Evolutionary conservation across 768 basidiomycete genomes (phyloP).

Genomic region (Kwoniella heveanensis): DNA sequence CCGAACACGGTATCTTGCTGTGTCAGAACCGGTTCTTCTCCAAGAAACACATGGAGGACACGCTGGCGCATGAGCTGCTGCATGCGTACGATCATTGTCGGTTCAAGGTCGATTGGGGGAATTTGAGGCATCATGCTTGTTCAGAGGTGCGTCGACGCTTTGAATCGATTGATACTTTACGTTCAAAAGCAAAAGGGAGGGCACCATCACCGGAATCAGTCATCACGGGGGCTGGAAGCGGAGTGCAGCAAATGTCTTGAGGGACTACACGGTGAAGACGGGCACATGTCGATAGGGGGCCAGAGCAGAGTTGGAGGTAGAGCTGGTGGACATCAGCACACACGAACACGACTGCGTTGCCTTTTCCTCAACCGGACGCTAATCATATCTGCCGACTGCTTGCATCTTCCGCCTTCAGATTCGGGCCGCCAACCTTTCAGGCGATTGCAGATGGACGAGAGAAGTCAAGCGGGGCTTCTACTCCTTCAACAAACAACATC

Average conservation of each 20-base stretch:
- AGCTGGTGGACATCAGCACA: no score
- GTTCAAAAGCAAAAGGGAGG: no score
- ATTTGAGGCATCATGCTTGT: conserved; percentile 92
- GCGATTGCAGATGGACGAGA: conserved; percentile 84
- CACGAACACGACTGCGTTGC: no score
- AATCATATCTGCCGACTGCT: no score
- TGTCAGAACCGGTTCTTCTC: conserved; percentile 81
- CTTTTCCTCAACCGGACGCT: no score
- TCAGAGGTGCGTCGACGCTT: conserved; percentile 83
- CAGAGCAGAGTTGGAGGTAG: no score
- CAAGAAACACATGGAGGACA: conserved; percentile 88
- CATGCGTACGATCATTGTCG: conserved; percentile 95
- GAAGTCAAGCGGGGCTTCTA: conserved; percentile 77
- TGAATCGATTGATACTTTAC: no score
- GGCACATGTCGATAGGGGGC: no score
- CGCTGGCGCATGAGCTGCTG: conserved; percentile 86
- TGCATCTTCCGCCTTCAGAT: conserved; percentile 72
- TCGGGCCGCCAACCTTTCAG: conserved; percentile 88
- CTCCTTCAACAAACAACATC: conserved; percentile 88
- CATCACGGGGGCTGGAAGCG: no score
- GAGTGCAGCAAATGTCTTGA: no score
- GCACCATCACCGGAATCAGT: no score
- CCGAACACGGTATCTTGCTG: conserved; percentile 73
- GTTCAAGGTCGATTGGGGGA: conserved; percentile 89
- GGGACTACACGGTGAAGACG: no score